phyloP scores from a whole-genome alignment of 2,329 filamentous ascomycete species.

The Pezicula radicicola region DNA sequence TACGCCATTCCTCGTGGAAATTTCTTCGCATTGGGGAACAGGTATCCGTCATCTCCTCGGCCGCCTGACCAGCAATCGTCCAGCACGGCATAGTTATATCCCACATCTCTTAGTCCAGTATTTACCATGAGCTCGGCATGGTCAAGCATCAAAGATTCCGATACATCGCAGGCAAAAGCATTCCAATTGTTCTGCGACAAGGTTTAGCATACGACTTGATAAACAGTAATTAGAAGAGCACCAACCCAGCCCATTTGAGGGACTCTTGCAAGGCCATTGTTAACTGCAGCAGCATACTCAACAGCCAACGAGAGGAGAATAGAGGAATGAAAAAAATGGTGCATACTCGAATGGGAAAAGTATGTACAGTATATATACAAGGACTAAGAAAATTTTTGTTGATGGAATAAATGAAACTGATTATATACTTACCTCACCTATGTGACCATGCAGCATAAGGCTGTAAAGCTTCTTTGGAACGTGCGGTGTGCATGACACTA shows the following conservation, averaged over 20 bases:
- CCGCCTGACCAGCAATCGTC: conserved; percentile 47
- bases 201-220: not conserved
- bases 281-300: conserved; percentile 16
- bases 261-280: conserved; percentile 34
- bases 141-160: conserved; percentile 41
- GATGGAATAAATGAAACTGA: no score
- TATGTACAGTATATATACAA: no score
- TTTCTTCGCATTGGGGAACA: conserved; percentile 31
- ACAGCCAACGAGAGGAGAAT: not conserved
- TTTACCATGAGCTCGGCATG: conserved; percentile 43
- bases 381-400: no score
- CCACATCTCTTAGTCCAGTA: conserved; percentile 44
- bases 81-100: conserved; percentile 52
- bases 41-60: conserved; percentile 22
- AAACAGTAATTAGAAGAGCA: not conserved
- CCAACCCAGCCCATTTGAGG: conserved; percentile 37
- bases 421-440: no score
- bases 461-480: no score
- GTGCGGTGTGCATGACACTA: no score
- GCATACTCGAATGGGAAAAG: no score
- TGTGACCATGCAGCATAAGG: no score
- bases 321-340: no score
- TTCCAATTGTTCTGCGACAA: conserved; percentile 37
- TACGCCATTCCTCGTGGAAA: conserved; percentile 40
- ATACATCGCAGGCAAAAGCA: conserved; percentile 47